Base-by-base conservation (phyloP, 2,329 filamentous ascomycete genomes). In the Phaeosphaeriaceae sp. region DNA sequence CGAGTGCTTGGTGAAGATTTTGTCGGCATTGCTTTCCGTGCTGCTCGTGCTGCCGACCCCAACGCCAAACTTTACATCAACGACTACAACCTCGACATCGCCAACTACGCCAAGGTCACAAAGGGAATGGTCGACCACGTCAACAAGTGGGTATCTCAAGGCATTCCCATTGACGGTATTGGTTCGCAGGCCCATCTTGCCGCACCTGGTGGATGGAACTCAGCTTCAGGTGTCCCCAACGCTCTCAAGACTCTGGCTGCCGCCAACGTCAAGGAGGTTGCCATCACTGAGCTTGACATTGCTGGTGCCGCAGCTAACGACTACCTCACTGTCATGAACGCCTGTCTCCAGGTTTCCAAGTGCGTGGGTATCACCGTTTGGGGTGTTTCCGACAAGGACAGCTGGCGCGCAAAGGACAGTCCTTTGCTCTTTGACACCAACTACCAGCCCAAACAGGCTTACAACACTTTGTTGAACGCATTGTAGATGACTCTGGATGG, bases 51-150 rank as follows among this genome's bases (percentile, higher is more conserved):
- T 6, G 89, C 88, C 3, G 90, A 92, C 72, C 89, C 90, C 2
- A 69, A 78, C 57, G 89, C 88, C 4, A 89, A 89, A 79, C 81
- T 92, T 35, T 93, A 91, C 81, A 91, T 93, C 80, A 93, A 93
- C 76, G 90, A 93, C 70, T 84, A 83, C 74, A 84, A 82, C 79
- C 84, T 91, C 50, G 89, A 91, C 78, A 80, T 76, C 30, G 84
- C 89, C 15, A 82, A 67, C 65, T 83, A 84, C 67, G 81, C 84
- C 63, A 93, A 93, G 80, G 82, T 81, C n/a, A 78, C 77, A 17
- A 40, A 40, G 35, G 82, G 78, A 46, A 85, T 90, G 80, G 80
- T 86, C 19, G 75, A 71, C 22, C 81, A 88, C 71, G 89, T 92
- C 69, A 86, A 86, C 75, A 85, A 87, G 71, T 91, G 89, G 88